Percentiles rank a stretch among this genome's conserved stretches.
Conservation (phyloP, 2,329 filamentous ascomycete genomes). For the Penicillium oxalicum region DNA sequence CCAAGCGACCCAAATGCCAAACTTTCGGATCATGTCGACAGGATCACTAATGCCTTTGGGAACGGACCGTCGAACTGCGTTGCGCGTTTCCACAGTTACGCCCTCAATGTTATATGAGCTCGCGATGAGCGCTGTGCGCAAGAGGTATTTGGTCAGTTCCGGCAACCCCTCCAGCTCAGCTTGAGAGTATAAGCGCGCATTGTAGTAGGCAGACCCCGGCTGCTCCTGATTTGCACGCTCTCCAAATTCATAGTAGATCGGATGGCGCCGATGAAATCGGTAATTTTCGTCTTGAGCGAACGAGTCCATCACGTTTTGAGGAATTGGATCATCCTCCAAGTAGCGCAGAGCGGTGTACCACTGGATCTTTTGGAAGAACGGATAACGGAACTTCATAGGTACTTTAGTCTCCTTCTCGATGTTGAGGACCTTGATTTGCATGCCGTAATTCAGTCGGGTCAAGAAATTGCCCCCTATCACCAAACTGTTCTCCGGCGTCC, state of each 20-base stretch:
- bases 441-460: slow-evolving; percentile 58
- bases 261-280: slow-evolving; percentile 49
- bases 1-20: slow-evolving; percentile 62
- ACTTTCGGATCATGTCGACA: slow-evolving; percentile 53
- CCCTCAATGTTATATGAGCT: slow-evolving; percentile 55
- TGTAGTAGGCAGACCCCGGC: slow-evolving; percentile 49
- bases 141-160: slow-evolving; percentile 55
- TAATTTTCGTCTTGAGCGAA: slow-evolving; percentile 51
- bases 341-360: slow-evolving; percentile 63
- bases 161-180: slow-evolving; percentile 56
- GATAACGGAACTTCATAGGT: slow-evolving; percentile 60
- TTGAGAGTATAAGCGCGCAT: slow-evolving; percentile 58
- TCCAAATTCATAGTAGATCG: slow-evolving; percentile 55
- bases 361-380: slow-evolving; percentile 63
- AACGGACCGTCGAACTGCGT: slow-evolving; percentile 57
- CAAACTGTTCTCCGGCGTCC: slow-evolving; percentile 63
- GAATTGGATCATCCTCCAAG: slow-evolving; percentile 59
- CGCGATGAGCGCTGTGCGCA: slow-evolving; percentile 57
- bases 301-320: slow-evolving; percentile 48
- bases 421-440: slow-evolving; percentile 60
- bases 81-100: slow-evolving; percentile 52
- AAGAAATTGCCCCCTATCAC: slow-evolving; percentile 68
- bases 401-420: slow-evolving; percentile 64
- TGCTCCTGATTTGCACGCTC: slow-evolving; percentile 48
- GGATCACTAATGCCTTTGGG: slow-evolving; percentile 58